Evolutionary conservation across 495 filamentous ascomycete species (phyloP).

Genomic region (Tetracladium setigerum): DNA sequence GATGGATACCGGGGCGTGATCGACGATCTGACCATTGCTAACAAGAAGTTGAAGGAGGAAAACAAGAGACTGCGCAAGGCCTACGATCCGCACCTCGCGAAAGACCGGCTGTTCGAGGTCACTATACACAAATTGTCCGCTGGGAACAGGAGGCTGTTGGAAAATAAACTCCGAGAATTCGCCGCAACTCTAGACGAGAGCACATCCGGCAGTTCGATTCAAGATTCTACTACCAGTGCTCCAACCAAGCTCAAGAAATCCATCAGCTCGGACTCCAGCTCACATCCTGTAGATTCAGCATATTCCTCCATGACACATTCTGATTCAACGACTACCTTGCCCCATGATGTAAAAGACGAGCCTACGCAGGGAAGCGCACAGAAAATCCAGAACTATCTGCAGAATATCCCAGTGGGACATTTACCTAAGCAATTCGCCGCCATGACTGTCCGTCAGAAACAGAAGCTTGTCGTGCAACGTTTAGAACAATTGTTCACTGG

Average conservation of each 20-base stretch:
- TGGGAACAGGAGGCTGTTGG: constrained; percentile 64
- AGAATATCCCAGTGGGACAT: constrained; percentile 53
- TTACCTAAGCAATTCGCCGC: constrained; percentile 38
- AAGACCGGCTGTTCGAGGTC: constrained; percentile 71
- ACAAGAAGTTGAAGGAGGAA: constrained; percentile 56
- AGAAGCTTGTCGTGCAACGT: constrained; percentile 61
- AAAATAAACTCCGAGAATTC: constrained; percentile 61
- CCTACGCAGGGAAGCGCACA: constrained; percentile 29
- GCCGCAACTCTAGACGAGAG: constrained; percentile 43
- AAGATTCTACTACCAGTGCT: not conserved
- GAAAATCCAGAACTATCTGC: constrained; percentile 50
- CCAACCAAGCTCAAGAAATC: constrained; percentile 7
- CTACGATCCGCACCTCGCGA: constrained; percentile 47
- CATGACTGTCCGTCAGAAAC: constrained; percentile 60
- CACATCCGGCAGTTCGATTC: not conserved
- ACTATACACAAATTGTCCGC: constrained; percentile 59
- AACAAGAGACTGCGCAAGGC: constrained; percentile 46
- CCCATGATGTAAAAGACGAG: constrained; percentile 5
- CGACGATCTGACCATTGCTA: constrained; percentile 65
- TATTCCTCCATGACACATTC: constrained; percentile 64
- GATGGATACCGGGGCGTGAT: constrained; percentile 61
- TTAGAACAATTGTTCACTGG: constrained; percentile 78
- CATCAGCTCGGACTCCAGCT: constrained; percentile 40
- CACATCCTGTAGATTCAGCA: constrained; percentile 57
- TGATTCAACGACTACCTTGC: constrained; percentile 8